phyloP scores from a whole-genome alignment of 2,329 filamentous ascomycete genomes.

The Xylariales sp. region DNA sequence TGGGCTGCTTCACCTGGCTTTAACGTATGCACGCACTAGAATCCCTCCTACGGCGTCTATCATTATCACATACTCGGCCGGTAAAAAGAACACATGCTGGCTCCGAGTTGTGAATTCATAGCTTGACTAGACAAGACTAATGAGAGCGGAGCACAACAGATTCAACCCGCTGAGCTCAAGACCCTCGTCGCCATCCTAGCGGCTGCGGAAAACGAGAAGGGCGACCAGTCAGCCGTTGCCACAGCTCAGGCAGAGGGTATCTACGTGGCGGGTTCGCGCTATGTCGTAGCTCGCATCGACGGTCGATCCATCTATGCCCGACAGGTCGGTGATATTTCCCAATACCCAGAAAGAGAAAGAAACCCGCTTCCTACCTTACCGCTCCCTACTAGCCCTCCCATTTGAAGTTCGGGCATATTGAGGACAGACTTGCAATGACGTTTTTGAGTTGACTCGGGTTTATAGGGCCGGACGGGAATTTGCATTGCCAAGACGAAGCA shows the following conservation, averaged over 20 bases:
- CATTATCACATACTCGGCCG: background rate
- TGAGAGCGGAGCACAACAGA: constrained; percentile 54
- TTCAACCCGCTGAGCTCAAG: constrained; percentile 71
- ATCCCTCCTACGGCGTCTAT: background rate
- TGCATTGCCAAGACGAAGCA: constrained; percentile 87
- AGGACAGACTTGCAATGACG: constrained; percentile 1
- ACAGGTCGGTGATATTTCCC: constrained; percentile 69
- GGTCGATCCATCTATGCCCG: constrained; percentile 86
- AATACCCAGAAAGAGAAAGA: background rate
- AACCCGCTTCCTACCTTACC: background rate
- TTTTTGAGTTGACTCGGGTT: constrained; percentile 28
- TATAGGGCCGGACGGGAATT: constrained; percentile 79
- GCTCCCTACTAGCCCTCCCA: background rate
- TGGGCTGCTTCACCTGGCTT: constrained; percentile 81
- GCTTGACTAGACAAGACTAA: constrained; percentile 36
- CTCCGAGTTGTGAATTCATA: constrained; percentile 2
- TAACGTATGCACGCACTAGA: constrained; percentile 64
- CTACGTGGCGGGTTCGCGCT: constrained; percentile 80
- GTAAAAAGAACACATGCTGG: background rate
- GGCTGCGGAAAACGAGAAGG: constrained; percentile 50
- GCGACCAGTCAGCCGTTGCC: constrained; percentile 61
- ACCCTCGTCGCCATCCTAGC: constrained; percentile 64
- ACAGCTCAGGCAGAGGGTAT: constrained; percentile 78
- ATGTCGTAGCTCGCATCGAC: constrained; percentile 79
- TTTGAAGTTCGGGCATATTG: background rate